Evolutionary conservation across 2,329 filamentous ascomycete species (phyloP).

Genomic region (Teratosphaeriaceae sp.): DNA sequence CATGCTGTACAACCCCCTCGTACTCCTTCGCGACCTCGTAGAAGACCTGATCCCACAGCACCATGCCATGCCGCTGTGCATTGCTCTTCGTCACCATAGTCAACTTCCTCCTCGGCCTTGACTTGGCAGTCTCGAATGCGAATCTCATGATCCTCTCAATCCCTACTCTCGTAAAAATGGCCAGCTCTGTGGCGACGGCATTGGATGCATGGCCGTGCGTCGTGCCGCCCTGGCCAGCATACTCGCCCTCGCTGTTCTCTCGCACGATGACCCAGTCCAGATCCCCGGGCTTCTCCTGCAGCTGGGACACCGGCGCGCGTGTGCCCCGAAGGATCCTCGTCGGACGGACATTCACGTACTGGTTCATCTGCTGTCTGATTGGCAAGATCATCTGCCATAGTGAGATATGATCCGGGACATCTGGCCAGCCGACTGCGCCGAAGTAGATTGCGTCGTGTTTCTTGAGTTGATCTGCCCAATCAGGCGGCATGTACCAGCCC

Average conservation of each 20-base stretch:
- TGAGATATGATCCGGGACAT: conserved; percentile 60
- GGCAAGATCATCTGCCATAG: conserved; percentile 62
- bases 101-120: conserved; percentile 38
- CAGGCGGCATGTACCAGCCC: conserved; percentile 48
- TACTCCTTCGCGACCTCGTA: conserved; percentile 41
- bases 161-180: conserved; percentile 40
- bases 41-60: conserved; percentile 43
- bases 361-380: conserved; percentile 60
- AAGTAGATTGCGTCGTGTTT: conserved; percentile 52
- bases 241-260: conserved; percentile 45
- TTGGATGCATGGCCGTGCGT: conserved; percentile 35
- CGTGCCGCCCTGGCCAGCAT: conserved; percentile 39
- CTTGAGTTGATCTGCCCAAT: conserved; percentile 44
- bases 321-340: conserved; percentile 39
- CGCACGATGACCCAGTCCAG: conserved; percentile 44
- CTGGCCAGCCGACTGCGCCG: conserved; percentile 54
- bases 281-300: conserved; percentile 27
- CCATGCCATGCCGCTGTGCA: conserved; percentile 44
- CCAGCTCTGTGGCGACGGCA: conserved; percentile 41
- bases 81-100: conserved; percentile 47
- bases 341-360: conserved; percentile 61
- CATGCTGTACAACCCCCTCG: conserved; percentile 36
- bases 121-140: conserved; percentile 41
- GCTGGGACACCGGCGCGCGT: conserved; percentile 33
- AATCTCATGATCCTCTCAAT: conserved; percentile 44